A percentile compares a stretch with the other conserved stretches of the same genome.
Evolutionary conservation across 2,329 filamentous ascomycete genomes (phyloP).

Genomic region (Fusarium newnesense): DNA sequence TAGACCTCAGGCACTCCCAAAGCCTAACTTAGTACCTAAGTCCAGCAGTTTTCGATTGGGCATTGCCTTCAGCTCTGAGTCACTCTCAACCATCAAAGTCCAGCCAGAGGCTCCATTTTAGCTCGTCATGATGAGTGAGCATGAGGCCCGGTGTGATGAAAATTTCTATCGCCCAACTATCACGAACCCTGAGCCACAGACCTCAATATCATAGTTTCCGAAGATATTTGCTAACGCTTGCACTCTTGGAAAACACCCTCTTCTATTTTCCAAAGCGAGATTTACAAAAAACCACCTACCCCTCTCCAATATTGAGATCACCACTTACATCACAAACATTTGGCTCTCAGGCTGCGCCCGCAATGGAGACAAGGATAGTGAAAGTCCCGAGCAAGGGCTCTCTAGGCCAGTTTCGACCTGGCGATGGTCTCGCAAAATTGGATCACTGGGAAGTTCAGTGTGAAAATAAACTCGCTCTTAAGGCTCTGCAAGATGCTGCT

Average conservation of each 20-base stretch:
- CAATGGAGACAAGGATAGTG: conserved; percentile 56
- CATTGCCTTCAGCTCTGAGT: conserved; percentile 31
- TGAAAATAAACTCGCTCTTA: conserved; percentile 47
- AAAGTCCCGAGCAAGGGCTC: conserved; percentile 46
- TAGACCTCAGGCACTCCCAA: conserved; percentile 10
- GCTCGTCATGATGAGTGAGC: conserved; percentile 42
- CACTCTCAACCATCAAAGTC: conserved; percentile 35
- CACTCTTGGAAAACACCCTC: neutral
- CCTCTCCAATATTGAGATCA: conserved; percentile 3
- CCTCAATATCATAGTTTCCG: conserved; percentile 9
- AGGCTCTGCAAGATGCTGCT: conserved; percentile 71
- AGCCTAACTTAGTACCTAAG: conserved; percentile 3
- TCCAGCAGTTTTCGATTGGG: conserved; percentile 20
- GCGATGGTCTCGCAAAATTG: conserved; percentile 47
- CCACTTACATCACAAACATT: conserved; percentile 44
- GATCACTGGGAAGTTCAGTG: conserved; percentile 56
- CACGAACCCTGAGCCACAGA: conserved; percentile 25
- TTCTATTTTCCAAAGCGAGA: conserved; percentile 4
- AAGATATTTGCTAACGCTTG: neutral
- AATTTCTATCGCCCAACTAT: conserved; percentile 42
- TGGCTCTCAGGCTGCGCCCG: conserved; percentile 19
- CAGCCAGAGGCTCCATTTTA: conserved; percentile 35
- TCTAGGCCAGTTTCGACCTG: conserved; percentile 50
- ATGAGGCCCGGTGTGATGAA: conserved; percentile 42
- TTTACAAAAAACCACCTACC: neutral